Evolutionary conservation across 1,284 basidiomycete genomes (phyloP).

Genomic region (Trichosporon faecale): DNA sequence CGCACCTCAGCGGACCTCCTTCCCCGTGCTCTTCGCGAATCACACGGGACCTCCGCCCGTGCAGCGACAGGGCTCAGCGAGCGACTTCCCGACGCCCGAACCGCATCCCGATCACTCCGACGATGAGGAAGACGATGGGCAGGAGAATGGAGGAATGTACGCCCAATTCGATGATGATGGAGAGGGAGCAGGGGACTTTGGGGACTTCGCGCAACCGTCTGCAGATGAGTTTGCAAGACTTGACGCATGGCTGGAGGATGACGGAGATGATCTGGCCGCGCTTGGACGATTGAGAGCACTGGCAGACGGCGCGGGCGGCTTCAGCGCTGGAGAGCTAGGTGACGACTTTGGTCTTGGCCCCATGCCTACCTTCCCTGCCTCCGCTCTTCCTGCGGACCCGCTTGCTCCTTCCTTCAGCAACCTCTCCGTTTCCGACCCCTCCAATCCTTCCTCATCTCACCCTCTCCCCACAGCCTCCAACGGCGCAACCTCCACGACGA

Average conservation of each 20-base stretch:
- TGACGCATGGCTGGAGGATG: slow-evolving; percentile 43
- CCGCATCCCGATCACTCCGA: neutral
- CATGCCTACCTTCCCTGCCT: neutral
- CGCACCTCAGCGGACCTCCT: slow-evolving; percentile 7
- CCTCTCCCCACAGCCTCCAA: neutral
- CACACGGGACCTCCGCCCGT: neutral
- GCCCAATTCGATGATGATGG: neutral
- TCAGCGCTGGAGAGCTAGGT: neutral
- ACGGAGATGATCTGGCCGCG: slow-evolving; percentile 19
- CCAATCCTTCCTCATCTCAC: neutral
- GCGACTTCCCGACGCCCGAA: slow-evolving; percentile 19
- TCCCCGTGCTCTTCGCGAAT: slow-evolving; percentile 21
- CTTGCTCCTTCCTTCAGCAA: neutral
- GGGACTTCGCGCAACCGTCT: slow-evolving; percentile 22
- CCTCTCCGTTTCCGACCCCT: neutral
- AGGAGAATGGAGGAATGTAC: neutral
- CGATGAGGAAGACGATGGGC: slow-evolving; percentile 5
- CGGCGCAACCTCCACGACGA: too few relatives aligned
- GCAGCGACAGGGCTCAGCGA: slow-evolving; percentile 8
- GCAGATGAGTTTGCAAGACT: slow-evolving; percentile 40
- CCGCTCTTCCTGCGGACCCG: neutral
- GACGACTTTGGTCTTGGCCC: neutral
- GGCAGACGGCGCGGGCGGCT: neutral
- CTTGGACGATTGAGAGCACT: neutral
- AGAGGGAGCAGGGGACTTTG: slow-evolving; percentile 17